Base-by-base conservation (phyloP, 2,329 filamentous ascomycete genomes). In the Colletotrichum kahawae region DNA sequence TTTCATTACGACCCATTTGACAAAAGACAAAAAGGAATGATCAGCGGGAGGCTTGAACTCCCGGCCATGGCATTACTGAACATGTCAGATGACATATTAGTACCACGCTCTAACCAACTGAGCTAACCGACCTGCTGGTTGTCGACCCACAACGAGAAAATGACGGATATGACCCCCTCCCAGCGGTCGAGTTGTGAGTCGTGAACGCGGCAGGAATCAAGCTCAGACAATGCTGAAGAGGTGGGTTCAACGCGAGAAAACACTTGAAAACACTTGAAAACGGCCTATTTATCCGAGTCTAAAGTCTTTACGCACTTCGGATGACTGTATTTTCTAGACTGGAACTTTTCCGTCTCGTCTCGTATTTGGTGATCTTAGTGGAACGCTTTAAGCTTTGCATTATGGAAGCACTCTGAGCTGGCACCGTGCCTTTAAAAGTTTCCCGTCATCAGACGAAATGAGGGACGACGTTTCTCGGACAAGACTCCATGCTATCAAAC, bases 101-200 rank as follows among this genome's bases (percentile, higher is more conserved):
- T 75, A 75, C 73, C 73, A 75, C 73, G 73, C 73, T 75, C 73
- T 75, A 65, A 75, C 73, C 73, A 75, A 75, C 73, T 75, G 73
- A 75, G 73, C 73, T 75, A 75, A 75, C 73, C 73, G 73, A 75
- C 73, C 73, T 18, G 21, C 4, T 67, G 13, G 7, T 31, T 57
- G 4, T 14, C 63, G n/a, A 7, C 1, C 1, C 0, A 1, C 2
- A 4, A 0, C 1, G 2, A 2, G 5, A 8, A n/a, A 60, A 33
- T 54, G 14, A 29, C 16, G 9, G 8, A 56, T 8, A 71, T 71
- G 0, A 12, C 12, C 8, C 24, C 24, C 4, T 27, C 24, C 18
- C 7, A 5, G 38, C 33, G 43, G 68, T 56, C 54, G 18, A 48
- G 38, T 10, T 71, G 24, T 21, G 72, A 72, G 69, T 68, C 69